phyloP scores from a whole-genome alignment of 2,329 filamentous ascomycete species.

The Botrytis byssoidea region DNA sequence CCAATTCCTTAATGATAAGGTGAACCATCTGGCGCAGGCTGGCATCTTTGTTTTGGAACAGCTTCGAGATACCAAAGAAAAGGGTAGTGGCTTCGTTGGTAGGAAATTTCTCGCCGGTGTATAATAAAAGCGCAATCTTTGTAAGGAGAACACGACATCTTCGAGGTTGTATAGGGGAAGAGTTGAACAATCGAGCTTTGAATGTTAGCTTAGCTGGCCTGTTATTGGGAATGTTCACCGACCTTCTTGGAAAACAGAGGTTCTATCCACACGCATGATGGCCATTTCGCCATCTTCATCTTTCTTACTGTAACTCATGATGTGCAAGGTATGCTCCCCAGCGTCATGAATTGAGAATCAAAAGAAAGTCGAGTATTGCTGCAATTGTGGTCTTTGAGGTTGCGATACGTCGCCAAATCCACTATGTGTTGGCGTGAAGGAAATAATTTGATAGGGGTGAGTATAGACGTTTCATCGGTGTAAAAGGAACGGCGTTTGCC shows the following conservation, averaged over 20 bases:
- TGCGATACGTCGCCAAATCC: slow-evolving; percentile 38
- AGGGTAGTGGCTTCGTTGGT: slow-evolving; percentile 96
- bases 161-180: slow-evolving; percentile 91
- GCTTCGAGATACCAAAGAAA: slow-evolving; percentile 98
- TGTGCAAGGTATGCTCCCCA: slow-evolving; percentile 43
- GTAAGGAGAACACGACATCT: slow-evolving; percentile 96
- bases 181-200: slow-evolving; percentile 93
- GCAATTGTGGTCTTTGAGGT: slow-evolving; percentile 20
- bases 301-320: slow-evolving; percentile 98
- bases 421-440: slow-evolving; percentile 17
- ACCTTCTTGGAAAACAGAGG: slow-evolving; percentile 99
- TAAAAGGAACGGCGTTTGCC: not conserved
- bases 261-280: slow-evolving; percentile 96
- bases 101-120: slow-evolving; percentile 95
- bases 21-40: slow-evolving; percentile 98
- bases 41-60: slow-evolving; percentile 99
- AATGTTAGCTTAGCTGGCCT: slow-evolving; percentile 42
- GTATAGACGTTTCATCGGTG: not conserved
- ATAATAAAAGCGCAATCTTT: slow-evolving; percentile 93
- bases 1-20: slow-evolving; percentile 95
- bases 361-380: slow-evolving; percentile 28
- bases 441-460: slow-evolving; percentile 3
- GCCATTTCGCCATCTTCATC: slow-evolving; percentile 94
- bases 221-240: slow-evolving; percentile 38
- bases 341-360: slow-evolving; percentile 39